Conservation (phyloP, 306 rosid species). For the Dalbergia cochinchinensis region DNA sequence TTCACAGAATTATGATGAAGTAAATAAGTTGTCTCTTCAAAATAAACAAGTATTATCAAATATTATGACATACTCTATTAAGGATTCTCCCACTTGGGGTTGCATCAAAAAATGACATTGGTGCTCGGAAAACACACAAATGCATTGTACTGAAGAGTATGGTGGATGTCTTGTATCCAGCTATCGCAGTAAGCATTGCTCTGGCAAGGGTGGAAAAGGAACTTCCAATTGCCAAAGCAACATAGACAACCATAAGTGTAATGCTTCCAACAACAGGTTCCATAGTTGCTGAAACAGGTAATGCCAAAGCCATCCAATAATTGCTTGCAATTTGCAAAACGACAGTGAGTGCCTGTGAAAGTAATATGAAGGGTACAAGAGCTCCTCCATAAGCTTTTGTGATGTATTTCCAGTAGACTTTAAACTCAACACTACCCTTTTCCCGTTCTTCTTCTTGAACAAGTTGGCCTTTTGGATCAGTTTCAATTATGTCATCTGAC, state of each 20-base stretch:
- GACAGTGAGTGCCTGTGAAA: conserved; percentile 65
- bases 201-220: conserved; percentile 63
- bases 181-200: conserved; percentile 49
- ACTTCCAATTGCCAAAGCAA: conserved; percentile 71
- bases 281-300: conserved; percentile 64
- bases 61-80: conserved; percentile 55
- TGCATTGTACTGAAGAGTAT: conserved; percentile 80
- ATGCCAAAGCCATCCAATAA: conserved; percentile 92
- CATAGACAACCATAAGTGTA: conserved; percentile 66
- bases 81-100: conserved; percentile 75
- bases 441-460: conserved; percentile 93
- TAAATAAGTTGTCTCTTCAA: not conserved
- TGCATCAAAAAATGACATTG: conserved; percentile 86
- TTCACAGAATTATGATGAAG: not conserved
- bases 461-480: conserved; percentile 69
- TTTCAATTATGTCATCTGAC: conserved; percentile 43
- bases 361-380: conserved; percentile 77
- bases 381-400: conserved; percentile 80
- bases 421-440: conserved; percentile 75
- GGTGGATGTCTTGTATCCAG: conserved; percentile 76
- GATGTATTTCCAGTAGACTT: conserved; percentile 74
- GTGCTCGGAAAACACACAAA: conserved; percentile 72
- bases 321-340: conserved; percentile 73
- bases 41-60: conserved; percentile 6
- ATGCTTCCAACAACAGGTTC: conserved; percentile 53